Conservation (phyloP, 129 eudicot genomes). For the Gnaphalium uliginosum region DNA sequence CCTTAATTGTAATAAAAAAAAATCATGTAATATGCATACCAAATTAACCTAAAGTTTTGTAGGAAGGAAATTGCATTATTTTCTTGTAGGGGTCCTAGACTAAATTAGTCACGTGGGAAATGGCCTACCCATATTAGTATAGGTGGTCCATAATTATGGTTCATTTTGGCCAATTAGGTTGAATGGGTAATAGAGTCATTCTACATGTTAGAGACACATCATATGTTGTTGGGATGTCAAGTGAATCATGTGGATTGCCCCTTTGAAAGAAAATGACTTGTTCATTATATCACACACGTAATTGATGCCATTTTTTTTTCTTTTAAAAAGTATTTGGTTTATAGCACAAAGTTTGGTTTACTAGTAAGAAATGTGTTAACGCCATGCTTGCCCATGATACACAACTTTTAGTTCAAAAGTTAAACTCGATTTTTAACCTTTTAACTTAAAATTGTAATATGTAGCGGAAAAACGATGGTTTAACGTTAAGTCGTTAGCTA, state of each 20-base stretch:
- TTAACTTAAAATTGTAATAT: too few species aligned
- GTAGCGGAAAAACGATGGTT: too few species aligned
- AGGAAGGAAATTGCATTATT: slow-evolving; percentile 28
- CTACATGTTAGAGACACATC: slow-evolving; percentile 21
- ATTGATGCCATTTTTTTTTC: too few species aligned
- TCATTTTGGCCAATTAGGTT: slow-evolving; percentile 32
- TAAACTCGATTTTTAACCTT: not conserved
- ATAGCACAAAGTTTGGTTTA: not conserved
- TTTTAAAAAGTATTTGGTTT: not conserved
- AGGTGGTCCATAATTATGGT: slow-evolving; percentile 42
- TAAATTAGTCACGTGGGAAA: slow-evolving; percentile 44
- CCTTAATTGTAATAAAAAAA: not conserved
- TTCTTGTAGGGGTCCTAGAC: slow-evolving; percentile 32
- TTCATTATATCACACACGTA: slow-evolving; percentile 19
- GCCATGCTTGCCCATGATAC: not conserved
- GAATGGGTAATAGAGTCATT: slow-evolving; percentile 26
- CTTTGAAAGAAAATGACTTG: slow-evolving; percentile 35
- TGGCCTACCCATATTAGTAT: slow-evolving; percentile 37
- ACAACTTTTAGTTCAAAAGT: not conserved
- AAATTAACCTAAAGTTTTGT: slow-evolving; percentile 17
- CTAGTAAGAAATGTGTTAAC: not conserved
- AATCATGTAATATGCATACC: slow-evolving; percentile 22
- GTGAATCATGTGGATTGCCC: slow-evolving; percentile 47
- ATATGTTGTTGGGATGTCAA: slow-evolving; percentile 45
- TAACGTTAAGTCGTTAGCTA: not conserved